These are phyloP conservation scores for Rhizophagus sp. DNA, from an alignment of 192 early-diverging fungal species.

Conservation along the genomic window DNA sequence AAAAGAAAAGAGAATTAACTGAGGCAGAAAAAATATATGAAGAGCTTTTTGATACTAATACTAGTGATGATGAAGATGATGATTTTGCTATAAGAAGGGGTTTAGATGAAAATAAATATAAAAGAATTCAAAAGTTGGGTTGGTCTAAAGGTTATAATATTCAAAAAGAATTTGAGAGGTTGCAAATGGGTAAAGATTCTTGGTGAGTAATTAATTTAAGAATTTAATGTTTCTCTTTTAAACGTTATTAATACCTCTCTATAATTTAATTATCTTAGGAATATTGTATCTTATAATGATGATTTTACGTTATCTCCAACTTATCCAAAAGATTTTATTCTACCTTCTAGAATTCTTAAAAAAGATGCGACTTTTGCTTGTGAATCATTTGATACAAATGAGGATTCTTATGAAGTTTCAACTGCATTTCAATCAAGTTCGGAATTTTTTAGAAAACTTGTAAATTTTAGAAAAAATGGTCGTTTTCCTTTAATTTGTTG, in stretches of 20 bases:
- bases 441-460: constrained; percentile 34
- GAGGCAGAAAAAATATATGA: constrained; percentile 12
- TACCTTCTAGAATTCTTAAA: constrained; percentile 37
- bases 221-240: no score
- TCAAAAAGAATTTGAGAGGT: constrained; percentile 36
- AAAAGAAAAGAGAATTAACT: background rate
- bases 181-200: constrained; percentile 32
- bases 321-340: constrained; percentile 42
- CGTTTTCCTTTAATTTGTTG: constrained; percentile 46
- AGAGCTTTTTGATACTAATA: constrained; percentile 12
- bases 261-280: constrained; percentile 23
- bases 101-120: constrained; percentile 14
- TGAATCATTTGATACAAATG: background rate
- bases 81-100: constrained; percentile 1
- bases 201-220: constrained; percentile 23
- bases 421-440: background rate
- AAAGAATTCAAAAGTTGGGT: constrained; percentile 24
- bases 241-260: no score
- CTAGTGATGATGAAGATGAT: constrained; percentile 22
- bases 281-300: constrained; percentile 35
- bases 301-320: constrained; percentile 43
- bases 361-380: background rate
- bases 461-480: constrained; percentile 35
- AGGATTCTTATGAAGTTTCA: background rate
- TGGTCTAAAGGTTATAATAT: constrained; percentile 44